Percentiles rank a stretch among this genome's conserved stretches.
phyloP scores from a whole-genome alignment of 257 asterid genomes.

The Eucommia ulmoides region DNA sequence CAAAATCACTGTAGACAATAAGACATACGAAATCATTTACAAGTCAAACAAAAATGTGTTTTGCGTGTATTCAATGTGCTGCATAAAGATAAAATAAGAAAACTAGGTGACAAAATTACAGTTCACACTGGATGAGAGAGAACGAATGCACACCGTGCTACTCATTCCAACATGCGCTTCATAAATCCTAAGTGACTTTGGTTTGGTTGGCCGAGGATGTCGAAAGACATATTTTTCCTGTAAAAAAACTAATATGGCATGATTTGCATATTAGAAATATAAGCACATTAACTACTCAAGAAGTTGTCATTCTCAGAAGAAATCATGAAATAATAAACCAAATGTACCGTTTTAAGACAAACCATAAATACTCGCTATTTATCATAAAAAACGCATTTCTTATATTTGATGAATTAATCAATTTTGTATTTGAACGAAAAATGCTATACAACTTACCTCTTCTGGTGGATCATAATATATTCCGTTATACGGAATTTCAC shows the following conservation, averaged over 20 bases:
- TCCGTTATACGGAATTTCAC: constrained; percentile 90
- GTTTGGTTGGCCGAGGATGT: constrained; percentile 87
- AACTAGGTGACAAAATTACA: constrained; percentile 4
- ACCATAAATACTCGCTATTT: neutral
- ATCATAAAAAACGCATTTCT: too few species aligned
- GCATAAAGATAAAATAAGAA: neutral
- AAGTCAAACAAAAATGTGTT: too few species aligned
- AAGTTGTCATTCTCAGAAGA: neutral
- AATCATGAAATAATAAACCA: too few species aligned
- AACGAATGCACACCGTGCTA: constrained; percentile 69
- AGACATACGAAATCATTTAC: too few species aligned
- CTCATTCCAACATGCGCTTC: constrained; percentile 98
- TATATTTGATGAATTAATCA: too few species aligned
- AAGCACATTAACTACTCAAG: too few species aligned
- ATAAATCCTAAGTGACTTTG: constrained; percentile 80
- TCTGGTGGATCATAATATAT: constrained; percentile 95
- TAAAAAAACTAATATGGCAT: constrained; percentile 9
- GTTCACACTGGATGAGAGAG: constrained; percentile 14
- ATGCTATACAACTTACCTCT: constrained; percentile 65
- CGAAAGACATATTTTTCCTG: constrained; percentile 76
- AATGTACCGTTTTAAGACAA: too few species aligned
- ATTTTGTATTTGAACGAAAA: too few species aligned
- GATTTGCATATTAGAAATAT: too few species aligned
- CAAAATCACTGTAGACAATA: too few species aligned
- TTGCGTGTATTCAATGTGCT: too few species aligned